Evolutionary conservation across 116 monocot species (phyloP).

Genomic region (Zostera marina): DNA sequence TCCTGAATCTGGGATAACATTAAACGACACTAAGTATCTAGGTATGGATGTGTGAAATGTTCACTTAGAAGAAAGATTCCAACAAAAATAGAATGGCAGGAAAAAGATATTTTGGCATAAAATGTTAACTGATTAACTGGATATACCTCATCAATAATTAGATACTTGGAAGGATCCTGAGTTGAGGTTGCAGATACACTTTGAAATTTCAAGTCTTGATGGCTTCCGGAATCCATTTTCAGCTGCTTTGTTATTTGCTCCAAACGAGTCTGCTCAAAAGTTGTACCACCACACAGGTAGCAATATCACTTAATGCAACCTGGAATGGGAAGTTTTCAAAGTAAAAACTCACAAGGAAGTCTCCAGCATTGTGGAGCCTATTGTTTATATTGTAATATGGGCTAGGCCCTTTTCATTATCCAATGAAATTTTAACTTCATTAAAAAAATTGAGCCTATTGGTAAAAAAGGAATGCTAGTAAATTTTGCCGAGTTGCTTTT

Average conservation of each 20-base stretch:
- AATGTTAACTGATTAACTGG: not conserved
- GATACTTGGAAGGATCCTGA: conserved; percentile 14
- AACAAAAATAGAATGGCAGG: not conserved
- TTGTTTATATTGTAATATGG: too few species aligned
- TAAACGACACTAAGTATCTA: not conserved
- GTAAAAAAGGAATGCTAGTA: not conserved
- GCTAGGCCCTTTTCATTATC: too few species aligned
- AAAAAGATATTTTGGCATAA: not conserved
- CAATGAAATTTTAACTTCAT: too few species aligned
- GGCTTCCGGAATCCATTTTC: conserved; percentile 47
- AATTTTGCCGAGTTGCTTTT: not conserved
- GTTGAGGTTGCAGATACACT: conserved; percentile 8
- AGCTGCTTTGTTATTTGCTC: conserved; percentile 78
- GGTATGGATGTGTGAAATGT: not conserved
- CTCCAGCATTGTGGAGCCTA: conserved; percentile 5
- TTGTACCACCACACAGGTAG: conserved; percentile 60
- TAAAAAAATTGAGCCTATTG: too few species aligned
- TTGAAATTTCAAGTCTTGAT: conserved; percentile 28
- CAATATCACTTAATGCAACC: conserved; percentile 87
- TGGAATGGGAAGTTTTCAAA: conserved; percentile 66
- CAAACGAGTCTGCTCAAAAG: conserved; percentile 85
- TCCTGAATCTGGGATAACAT: conserved; percentile 16
- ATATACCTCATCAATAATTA: conserved; percentile 21
- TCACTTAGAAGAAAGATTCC: not conserved
- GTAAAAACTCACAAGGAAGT: conserved; percentile 9